Conservation (phyloP, 108 stramenopile genomes). For the Fistulifera pelliculosa region DNA sequence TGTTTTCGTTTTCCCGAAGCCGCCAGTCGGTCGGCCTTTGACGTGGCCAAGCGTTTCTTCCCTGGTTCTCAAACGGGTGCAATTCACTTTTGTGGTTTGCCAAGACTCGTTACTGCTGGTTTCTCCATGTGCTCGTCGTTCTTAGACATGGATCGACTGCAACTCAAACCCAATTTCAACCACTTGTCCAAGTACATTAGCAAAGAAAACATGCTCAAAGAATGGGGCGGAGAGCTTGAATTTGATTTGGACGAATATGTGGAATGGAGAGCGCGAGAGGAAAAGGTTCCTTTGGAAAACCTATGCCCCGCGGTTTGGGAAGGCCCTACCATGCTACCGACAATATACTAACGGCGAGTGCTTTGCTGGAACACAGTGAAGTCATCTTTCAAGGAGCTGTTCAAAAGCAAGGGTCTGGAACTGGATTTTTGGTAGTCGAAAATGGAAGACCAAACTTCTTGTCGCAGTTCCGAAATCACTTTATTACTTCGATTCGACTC, state of each 20-base stretch:
- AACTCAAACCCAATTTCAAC: background rate
- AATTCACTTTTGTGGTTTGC: conserved; percentile 2
- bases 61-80: background rate
- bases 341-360: background rate
- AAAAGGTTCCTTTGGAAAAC: background rate
- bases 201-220: background rate
- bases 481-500: background rate
- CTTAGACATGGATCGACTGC: background rate
- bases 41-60: background rate
- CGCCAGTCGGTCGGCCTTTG: background rate
- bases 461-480: background rate
- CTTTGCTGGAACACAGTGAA: background rate
- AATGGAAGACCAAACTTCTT: background rate
- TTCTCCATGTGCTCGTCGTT: background rate
- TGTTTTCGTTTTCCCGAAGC: conserved; percentile 1
- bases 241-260: conserved; percentile 5
- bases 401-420: conserved; percentile 1
- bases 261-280: conserved; percentile 1
- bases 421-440: background rate
- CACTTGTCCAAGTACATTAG: background rate
- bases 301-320: background rate
- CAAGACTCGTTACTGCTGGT: background rate
- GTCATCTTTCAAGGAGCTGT: background rate
- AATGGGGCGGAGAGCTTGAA: background rate
- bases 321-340: background rate